Percentiles rank a stretch among this genome's conserved stretches.
Conservation (phyloP, 2,329 filamentous ascomycete genomes). For the Xylariaceae sp. region DNA sequence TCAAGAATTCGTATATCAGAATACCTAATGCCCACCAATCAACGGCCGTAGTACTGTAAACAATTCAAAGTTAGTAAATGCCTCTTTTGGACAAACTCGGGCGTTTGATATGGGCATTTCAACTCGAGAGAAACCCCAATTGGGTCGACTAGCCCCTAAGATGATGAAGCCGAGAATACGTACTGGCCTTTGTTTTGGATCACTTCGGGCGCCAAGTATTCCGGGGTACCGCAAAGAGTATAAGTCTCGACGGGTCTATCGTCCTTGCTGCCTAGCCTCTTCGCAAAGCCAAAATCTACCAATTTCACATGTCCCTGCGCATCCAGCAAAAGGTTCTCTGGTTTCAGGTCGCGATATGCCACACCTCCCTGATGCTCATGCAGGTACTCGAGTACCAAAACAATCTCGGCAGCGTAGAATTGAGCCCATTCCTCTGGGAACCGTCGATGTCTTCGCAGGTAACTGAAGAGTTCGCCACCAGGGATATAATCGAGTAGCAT, state of each 20-base stretch:
- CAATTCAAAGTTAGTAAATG: neutral
- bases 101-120: neutral
- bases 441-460: conserved; percentile 74
- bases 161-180: neutral
- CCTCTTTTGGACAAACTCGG: no score
- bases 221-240: conserved; percentile 80
- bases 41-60: conserved; percentile 62
- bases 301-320: conserved; percentile 78
- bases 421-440: conserved; percentile 79
- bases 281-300: conserved; percentile 85
- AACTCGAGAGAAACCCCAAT: neutral
- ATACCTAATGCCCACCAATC: conserved; percentile 91
- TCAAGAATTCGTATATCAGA: conserved; percentile 81
- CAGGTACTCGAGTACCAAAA: conserved; percentile 77
- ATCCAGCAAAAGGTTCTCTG: conserved; percentile 80
- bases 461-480: conserved; percentile 83
- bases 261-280: conserved; percentile 65
- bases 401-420: conserved; percentile 84
- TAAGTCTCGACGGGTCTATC: conserved; percentile 69
- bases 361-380: conserved; percentile 78
- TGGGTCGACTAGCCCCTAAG: neutral
- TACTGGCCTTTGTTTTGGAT: conserved; percentile 76
- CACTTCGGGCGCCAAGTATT: conserved; percentile 83
- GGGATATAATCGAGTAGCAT: conserved; percentile 84
- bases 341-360: conserved; percentile 81